Conservation (phyloP, 306 rosid genomes). For the Prunus armeniaca region DNA sequence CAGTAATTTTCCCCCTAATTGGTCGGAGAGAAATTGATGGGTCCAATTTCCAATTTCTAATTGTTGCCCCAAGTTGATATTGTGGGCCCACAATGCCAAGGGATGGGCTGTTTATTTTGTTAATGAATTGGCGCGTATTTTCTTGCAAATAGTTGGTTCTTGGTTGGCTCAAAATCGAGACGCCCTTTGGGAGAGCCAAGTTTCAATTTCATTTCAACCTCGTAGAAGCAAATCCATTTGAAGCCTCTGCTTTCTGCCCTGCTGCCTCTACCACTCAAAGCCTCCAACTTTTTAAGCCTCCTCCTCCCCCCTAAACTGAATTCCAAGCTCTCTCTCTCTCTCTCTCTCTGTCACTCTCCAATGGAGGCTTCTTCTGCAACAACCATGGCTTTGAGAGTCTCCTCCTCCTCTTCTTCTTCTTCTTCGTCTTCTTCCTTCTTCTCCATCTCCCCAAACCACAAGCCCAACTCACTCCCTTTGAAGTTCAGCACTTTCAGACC, state of each 20-base stretch:
- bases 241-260: slow-evolving; percentile 13
- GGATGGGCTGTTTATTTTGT: background rate
- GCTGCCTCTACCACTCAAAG: background rate
- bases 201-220: background rate
- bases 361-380: slow-evolving; percentile 42
- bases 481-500: slow-evolving; percentile 22
- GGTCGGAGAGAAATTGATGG: background rate
- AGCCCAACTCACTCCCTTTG: slow-evolving; percentile 3
- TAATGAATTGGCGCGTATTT: slow-evolving; percentile 14
- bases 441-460: slow-evolving; percentile 22
- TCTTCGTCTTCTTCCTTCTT: slow-evolving; percentile 33
- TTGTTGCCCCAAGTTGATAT: background rate
- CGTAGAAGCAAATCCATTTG: background rate
- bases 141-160: background rate
- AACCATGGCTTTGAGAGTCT: slow-evolving; percentile 39
- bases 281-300: slow-evolving; percentile 2
- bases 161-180: background rate
- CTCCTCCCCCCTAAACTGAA: background rate
- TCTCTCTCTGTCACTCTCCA: background rate
- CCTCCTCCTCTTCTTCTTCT: slow-evolving; percentile 29
- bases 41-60: background rate
- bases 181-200: background rate
- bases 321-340: background rate
- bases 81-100: background rate
- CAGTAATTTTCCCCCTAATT: background rate